These are phyloP conservation scores for Aureobasidium leucospermi DNA, from an alignment of 2,329 filamentous ascomycete species.

Conservation along the genomic window DNA sequence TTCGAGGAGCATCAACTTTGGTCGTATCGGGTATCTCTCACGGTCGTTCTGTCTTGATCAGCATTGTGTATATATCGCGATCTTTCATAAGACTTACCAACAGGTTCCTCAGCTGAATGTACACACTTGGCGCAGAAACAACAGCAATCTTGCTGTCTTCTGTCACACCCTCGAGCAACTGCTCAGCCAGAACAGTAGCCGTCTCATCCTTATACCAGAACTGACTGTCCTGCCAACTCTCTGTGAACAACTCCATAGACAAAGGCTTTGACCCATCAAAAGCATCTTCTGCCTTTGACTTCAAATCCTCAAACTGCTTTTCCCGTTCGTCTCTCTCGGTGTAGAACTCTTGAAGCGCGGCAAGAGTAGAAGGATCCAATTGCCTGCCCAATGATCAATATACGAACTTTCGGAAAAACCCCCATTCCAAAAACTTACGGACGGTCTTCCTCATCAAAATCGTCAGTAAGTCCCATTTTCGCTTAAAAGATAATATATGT, in stretches of 20 bases:
- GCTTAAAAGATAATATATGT: neutral
- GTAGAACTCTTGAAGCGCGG: conserved; percentile 67
- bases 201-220: conserved; percentile 74
- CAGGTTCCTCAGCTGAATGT: conserved; percentile 67
- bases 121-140: conserved; percentile 69
- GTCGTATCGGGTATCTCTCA: conserved; percentile 32
- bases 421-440: conserved; percentile 11
- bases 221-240: conserved; percentile 78
- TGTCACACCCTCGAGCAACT: conserved; percentile 57
- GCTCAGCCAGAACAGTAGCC: conserved; percentile 54
- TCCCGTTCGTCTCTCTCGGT: conserved; percentile 60
- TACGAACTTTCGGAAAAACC: neutral
- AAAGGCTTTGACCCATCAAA: conserved; percentile 34
- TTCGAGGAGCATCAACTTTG: conserved; percentile 61
- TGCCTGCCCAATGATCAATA: conserved; percentile 34
- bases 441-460: conserved; percentile 17
- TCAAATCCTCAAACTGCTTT: conserved; percentile 62
- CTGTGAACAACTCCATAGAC: conserved; percentile 64
- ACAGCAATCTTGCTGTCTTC: conserved; percentile 56
- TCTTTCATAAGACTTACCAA: conserved; percentile 39
- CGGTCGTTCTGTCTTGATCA: conserved; percentile 10
- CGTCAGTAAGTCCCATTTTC: conserved; percentile 1
- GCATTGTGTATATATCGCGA: neutral
- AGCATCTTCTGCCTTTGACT: conserved; percentile 52
- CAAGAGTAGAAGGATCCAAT: conserved; percentile 59